These are phyloP conservation scores for Blastobotrys arbuscula DNA, from an alignment of 1,139 yeast species.

Conservation along the genomic window DNA sequence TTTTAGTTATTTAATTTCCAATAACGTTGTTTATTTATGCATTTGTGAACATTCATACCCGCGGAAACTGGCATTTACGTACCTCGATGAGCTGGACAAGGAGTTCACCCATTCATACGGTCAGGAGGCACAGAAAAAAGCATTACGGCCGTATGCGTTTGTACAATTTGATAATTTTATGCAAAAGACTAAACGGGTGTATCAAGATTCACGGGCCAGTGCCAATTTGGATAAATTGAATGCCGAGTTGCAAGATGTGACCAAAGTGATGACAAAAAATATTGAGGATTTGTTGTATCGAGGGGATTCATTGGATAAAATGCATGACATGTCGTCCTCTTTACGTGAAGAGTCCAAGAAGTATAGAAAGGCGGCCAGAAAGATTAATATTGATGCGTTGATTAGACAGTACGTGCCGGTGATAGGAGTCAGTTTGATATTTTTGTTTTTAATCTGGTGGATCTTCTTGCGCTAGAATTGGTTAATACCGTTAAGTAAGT, in stretches of 20 bases:
- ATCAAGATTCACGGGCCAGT: conserved; percentile 88
- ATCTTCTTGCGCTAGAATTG: conserved; percentile 45
- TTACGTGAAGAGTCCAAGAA: conserved; percentile 80
- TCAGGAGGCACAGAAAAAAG: conserved; percentile 54
- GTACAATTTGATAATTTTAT: conserved; percentile 79
- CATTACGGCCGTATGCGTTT: conserved; percentile 82
- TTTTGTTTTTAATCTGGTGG: conserved; percentile 82
- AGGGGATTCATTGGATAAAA: conserved; percentile 86
- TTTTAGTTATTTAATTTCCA: conserved; percentile 49
- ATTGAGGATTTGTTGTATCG: conserved; percentile 90
- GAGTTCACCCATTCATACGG: conserved; percentile 84
- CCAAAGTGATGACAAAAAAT: conserved; percentile 91
- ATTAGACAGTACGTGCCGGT: conserved; percentile 86
- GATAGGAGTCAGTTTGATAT: conserved; percentile 61
- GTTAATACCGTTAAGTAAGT: background rate
- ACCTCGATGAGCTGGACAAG: conserved; percentile 69
- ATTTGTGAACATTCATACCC: conserved; percentile 79
- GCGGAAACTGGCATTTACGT: conserved; percentile 81
- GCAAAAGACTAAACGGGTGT: conserved; percentile 79
- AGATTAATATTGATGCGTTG: conserved; percentile 84
- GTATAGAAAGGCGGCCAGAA: conserved; percentile 83
- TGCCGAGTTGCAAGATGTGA: conserved; percentile 86
- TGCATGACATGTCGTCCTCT: conserved; percentile 82
- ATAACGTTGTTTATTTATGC: conserved; percentile 67
- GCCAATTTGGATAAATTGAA: conserved; percentile 80